Evolutionary conservation across 2,329 filamentous ascomycete genomes (phyloP).

Genomic region (Teratosphaeria viscida): DNA sequence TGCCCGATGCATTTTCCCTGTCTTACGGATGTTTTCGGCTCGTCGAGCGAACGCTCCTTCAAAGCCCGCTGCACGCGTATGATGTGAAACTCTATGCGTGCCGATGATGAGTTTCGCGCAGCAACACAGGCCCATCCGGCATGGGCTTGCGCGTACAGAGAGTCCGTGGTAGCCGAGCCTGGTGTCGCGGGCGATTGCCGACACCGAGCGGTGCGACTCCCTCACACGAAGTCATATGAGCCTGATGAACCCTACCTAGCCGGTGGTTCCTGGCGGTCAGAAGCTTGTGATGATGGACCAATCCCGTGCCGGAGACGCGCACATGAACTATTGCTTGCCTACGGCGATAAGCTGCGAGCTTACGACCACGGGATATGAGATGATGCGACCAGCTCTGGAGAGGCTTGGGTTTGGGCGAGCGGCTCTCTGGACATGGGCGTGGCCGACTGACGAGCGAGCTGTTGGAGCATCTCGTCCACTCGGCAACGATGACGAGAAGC

Average conservation of each 20-base stretch:
- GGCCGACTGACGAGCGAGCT: not conserved
- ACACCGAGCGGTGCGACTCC: not conserved
- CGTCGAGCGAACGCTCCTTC: not conserved
- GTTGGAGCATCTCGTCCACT: not conserved
- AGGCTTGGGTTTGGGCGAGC: not conserved
- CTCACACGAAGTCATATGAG: not conserved
- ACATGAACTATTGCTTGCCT: not conserved
- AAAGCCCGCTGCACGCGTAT: not conserved
- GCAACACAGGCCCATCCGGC: not conserved
- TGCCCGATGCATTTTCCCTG: not conserved
- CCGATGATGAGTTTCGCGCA: not conserved
- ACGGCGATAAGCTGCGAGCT: not conserved
- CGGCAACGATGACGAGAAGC: not conserved
- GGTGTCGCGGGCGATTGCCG: not conserved
- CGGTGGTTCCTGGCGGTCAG: not conserved
- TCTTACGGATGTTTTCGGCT: not conserved
- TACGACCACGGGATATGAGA: not conserved
- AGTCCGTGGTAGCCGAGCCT: not conserved
- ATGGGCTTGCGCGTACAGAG: not conserved
- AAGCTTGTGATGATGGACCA: not conserved
- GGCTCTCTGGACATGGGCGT: not conserved
- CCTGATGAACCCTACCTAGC: not conserved
- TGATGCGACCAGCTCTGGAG: not conserved
- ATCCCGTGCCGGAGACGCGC: not conserved
- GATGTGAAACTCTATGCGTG: not conserved